Evolutionary conservation across 345 rosid genomes (phyloP).

Genomic region (Microcos paniculata): DNA sequence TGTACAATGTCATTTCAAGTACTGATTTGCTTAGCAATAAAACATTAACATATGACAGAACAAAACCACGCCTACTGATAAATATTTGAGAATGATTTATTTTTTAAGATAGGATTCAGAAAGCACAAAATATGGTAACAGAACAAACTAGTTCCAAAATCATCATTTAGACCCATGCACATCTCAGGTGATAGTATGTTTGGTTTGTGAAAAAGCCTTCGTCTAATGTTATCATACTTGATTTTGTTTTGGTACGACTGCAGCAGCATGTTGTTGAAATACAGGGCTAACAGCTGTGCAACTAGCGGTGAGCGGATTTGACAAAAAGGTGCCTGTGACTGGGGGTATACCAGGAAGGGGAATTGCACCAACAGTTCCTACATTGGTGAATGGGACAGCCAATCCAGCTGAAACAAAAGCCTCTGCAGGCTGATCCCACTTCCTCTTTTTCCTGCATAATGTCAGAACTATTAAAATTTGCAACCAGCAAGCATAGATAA

Average conservation of each 20-base stretch:
- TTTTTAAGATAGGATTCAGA: not conserved
- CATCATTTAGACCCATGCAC: not conserved
- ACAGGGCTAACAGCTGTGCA: slow-evolving; percentile 25
- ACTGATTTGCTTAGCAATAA: not conserved
- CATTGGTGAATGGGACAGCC: slow-evolving; percentile 38
- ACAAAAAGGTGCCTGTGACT: slow-evolving; percentile 32
- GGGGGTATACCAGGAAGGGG: slow-evolving; percentile 30
- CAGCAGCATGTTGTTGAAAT: slow-evolving; percentile 35
- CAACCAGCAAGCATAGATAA: not conserved
- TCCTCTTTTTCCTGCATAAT: slow-evolving; percentile 71
- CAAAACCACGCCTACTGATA: not conserved
- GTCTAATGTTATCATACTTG: slow-evolving; percentile 40
- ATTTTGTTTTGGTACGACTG: slow-evolving; percentile 33
- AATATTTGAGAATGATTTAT: not conserved
- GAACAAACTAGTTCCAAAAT: not conserved
- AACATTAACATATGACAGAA: not conserved
- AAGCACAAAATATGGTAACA: not conserved
- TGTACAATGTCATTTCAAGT: not conserved
- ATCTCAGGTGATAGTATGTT: not conserved
- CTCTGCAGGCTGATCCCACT: slow-evolving; percentile 96
- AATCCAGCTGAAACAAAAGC: slow-evolving; percentile 48
- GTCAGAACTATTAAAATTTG: not conserved
- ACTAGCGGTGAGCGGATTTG: slow-evolving; percentile 29
- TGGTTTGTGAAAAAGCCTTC: not conserved
- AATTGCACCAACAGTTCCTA: slow-evolving; percentile 36